Base-by-base conservation (phyloP, 371 early-diverging fungal species). In the Rhizopus sp. region DNA sequence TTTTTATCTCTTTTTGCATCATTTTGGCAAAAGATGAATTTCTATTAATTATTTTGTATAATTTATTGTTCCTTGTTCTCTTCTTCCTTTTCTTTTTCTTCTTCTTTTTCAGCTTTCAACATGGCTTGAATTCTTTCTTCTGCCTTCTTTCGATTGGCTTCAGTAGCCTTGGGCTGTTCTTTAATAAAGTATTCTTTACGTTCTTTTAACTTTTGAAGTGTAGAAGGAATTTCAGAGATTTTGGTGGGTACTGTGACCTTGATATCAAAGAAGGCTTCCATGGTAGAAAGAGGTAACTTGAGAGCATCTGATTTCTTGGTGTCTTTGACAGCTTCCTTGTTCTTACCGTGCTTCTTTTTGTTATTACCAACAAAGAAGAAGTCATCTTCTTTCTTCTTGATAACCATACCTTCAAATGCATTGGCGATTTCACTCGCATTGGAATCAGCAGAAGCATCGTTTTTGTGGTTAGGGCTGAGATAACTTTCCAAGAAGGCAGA, bases 91-190 rank as follows among this genome's bases (percentile, higher is more conserved):
- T 13, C 16, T 16, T 15, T 42, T 42, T 7, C n/a, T 42, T 70
- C 73, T 48, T 75, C 77, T 17, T 83, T 72, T 45, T 78, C 74
- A 70, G 81, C 78, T 39, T 83, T 77, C 60, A 76, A 65, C 66
- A 92, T 75, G 53, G 82, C 83, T 34, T 85, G 85, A 56, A 93
- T 90, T 78, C 87, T 89, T 52, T 85, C 93, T 71, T 94, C 89
- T 31, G 93, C 95, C 77, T 88, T 88, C 66, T 78, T 85, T 83
- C 89, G 93, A 80, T 94, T 94, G 66, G 88, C 88, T 10, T 74
- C 87, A 37, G 96, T 95, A 12, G 78, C 87, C 57, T 77, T 81
- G 32, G 82, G 89, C 75, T 93, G 93, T 71, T 89, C 88, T 48
- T 83, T 85, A 49, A 88, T 57, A 70, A 76, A 95, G 62, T 83